Evolutionary conservation across 1,139 yeast species (phyloP).

Genomic region (Candida albicans): DNA sequence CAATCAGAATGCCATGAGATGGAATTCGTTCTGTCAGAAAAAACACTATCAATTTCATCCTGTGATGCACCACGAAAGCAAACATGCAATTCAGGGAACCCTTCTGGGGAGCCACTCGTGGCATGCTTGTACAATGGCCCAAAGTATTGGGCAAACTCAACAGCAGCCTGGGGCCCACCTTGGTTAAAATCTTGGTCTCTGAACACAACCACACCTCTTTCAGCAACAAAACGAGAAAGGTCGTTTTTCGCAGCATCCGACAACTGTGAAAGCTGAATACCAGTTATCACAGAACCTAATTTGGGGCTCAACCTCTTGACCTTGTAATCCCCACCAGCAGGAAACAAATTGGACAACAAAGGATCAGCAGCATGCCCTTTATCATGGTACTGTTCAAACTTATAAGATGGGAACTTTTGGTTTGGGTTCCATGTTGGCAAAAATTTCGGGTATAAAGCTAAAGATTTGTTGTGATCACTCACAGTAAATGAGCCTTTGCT

Average conservation of each 20-base stretch:
- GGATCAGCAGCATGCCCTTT: constrained; percentile 23
- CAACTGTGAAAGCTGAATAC: constrained; percentile 29
- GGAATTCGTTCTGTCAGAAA: constrained; percentile 26
- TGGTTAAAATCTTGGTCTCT: constrained; percentile 38
- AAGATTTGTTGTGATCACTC: constrained; percentile 20
- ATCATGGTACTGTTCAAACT: constrained; percentile 24
- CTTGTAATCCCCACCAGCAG: constrained; percentile 5
- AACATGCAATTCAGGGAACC: constrained; percentile 36
- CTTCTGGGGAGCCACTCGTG: constrained; percentile 41
- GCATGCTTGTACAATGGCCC: constrained; percentile 44
- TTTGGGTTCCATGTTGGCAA: constrained; percentile 33
- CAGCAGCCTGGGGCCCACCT: constrained; percentile 33
- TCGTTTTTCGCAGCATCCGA: constrained; percentile 34
- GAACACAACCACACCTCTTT: constrained; percentile 43
- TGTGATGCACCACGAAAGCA: constrained; percentile 30
- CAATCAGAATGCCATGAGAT: constrained; percentile 46
- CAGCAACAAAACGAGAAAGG: constrained; percentile 38
- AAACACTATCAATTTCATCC: constrained; percentile 25
- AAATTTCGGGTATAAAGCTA: constrained; percentile 23
- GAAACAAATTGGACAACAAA: constrained; percentile 19
- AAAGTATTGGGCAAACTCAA: constrained; percentile 32
- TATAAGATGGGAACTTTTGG: constrained; percentile 25
- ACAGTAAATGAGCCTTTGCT: constrained; percentile 27
- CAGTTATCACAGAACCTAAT: constrained; percentile 27
- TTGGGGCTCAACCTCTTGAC: constrained; percentile 25